phyloP scores from a whole-genome alignment of 129 eudicot species.

The Oenanthe sinensis region DNA sequence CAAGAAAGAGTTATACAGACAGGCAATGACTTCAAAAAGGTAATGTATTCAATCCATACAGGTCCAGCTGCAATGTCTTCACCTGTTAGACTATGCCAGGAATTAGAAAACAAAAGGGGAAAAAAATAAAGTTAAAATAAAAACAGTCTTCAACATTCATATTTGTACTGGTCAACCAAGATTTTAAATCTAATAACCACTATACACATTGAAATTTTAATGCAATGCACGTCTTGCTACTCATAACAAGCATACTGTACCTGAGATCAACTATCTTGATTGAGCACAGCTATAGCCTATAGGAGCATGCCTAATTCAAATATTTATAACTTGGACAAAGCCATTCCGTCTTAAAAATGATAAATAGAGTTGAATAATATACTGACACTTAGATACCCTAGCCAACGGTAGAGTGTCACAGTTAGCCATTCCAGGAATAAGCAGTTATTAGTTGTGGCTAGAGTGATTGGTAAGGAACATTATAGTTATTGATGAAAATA shows the following conservation, averaged over 20 bases:
- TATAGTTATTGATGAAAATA: not conserved
- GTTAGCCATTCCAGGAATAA: not conserved
- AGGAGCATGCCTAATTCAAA: not conserved
- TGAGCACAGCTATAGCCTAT: not conserved
- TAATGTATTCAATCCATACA: conserved; percentile 91
- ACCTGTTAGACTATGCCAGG: conserved; percentile 35
- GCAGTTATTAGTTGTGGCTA: not conserved
- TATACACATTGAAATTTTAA: not conserved
- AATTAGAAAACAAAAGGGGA: not conserved
- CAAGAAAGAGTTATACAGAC: conserved; percentile 30
- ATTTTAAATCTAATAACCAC: not conserved
- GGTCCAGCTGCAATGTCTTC: conserved; percentile 94
- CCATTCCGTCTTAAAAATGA: not conserved
- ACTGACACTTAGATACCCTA: not conserved
- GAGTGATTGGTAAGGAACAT: not conserved
- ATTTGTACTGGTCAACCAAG: not conserved
- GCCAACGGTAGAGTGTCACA: not conserved
- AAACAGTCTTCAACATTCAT: not conserved
- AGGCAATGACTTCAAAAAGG: conserved; percentile 71
- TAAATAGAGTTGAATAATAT: not conserved
- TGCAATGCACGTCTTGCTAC: not conserved
- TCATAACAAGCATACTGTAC: not conserved
- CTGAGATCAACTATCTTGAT: not conserved
- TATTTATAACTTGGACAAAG: not conserved
- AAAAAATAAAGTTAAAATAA: not conserved